A percentile compares a stretch with the other conserved stretches of the same genome.
phyloP scores from a whole-genome alignment of 352 stramenopile species.

The Phytophthora litchii region DNA sequence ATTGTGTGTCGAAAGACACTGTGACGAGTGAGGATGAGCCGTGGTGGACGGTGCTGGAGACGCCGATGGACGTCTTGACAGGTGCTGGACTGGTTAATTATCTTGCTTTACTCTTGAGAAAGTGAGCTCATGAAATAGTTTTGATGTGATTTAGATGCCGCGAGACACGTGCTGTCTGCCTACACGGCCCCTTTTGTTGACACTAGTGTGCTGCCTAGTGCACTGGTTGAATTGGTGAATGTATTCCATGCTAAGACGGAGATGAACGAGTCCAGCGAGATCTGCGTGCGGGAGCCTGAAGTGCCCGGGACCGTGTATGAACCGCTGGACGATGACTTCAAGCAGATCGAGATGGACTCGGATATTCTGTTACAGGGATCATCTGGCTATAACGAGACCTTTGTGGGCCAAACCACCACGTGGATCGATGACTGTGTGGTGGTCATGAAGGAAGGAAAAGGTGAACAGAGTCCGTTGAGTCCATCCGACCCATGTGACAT shows the following conservation, averaged over 20 bases:
- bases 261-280: slow-evolving; percentile 20
- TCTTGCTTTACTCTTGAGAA: slow-evolving; percentile 1
- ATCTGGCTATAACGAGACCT: slow-evolving; percentile 16
- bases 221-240: slow-evolving; percentile 28
- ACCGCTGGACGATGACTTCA: slow-evolving; percentile 20
- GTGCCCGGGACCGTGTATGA: slow-evolving; percentile 7
- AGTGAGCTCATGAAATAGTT: slow-evolving; percentile 24
- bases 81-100: slow-evolving; percentile 25
- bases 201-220: slow-evolving; percentile 18
- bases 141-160: slow-evolving; percentile 23
- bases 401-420: slow-evolving; percentile 25
- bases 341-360: slow-evolving; percentile 23
- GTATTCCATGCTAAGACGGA: slow-evolving; percentile 29
- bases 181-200: slow-evolving; percentile 36
- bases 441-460: slow-evolving; percentile 13
- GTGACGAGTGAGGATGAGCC: slow-evolving; percentile 20
- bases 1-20: slow-evolving; percentile 26
- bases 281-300: slow-evolving; percentile 13
- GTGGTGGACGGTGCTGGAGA: slow-evolving; percentile 45
- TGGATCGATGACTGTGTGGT: slow-evolving; percentile 34
- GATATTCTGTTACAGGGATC: slow-evolving; percentile 26
- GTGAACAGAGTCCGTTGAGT: slow-evolving; percentile 20
- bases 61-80: slow-evolving; percentile 34
- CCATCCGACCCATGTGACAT: slow-evolving; percentile 22
- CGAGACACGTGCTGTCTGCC: slow-evolving; percentile 33